Evolutionary conservation across 768 basidiomycete species (phyloP), one percentile per base, ranked within the genome.

Genomic region (Porphyrellus cyaneotinctus): DNA sequence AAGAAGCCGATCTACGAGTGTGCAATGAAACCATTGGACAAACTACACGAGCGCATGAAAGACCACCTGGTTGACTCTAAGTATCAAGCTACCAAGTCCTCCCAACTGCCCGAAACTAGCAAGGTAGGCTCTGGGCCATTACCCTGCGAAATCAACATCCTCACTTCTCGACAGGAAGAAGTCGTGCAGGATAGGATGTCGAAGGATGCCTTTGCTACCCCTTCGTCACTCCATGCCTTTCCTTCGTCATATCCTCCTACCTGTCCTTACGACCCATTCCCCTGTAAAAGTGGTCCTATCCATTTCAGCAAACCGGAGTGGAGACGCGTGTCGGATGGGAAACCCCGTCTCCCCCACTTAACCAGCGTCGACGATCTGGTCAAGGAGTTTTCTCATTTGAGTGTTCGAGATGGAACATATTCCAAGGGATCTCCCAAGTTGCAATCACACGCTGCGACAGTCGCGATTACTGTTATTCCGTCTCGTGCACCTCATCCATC

Each of bases 231-330:
- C 1, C 62, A 63, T 15, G 56, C 53, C 0, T 63, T 64, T 39
- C 62, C 62, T 0, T 58, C 56, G 0, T 1, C 28, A 9, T 63
- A 63, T 33, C 62, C 62, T 9, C 51, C 56, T 0, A 44, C 4
- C 2, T 64, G 62, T 20, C 11, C 6, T 38, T 50, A 64, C 6
- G 53, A 63, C 26, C 62, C 62, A 13, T 63, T 63, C 4, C 62
- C 53, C 0, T 58, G 56, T 49, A 61, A 61, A 51, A 36, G 22
- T 2, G 36, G 56, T 0, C n/a, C 41, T 4, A 2, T 18, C 17
- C 13, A 0, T 26, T 36, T 64, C 26, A 7, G n/a, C 14, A 24
- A 42, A 11, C 46, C 43, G 15, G 33, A 47, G n/a, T 61, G 62
- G 58, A 32, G 23, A 24, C 58, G 56, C 9, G 1, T 20, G 0